Evolutionary conservation across 2,329 filamentous ascomycete species (phyloP).

Genomic region (Phoma sp.): DNA sequence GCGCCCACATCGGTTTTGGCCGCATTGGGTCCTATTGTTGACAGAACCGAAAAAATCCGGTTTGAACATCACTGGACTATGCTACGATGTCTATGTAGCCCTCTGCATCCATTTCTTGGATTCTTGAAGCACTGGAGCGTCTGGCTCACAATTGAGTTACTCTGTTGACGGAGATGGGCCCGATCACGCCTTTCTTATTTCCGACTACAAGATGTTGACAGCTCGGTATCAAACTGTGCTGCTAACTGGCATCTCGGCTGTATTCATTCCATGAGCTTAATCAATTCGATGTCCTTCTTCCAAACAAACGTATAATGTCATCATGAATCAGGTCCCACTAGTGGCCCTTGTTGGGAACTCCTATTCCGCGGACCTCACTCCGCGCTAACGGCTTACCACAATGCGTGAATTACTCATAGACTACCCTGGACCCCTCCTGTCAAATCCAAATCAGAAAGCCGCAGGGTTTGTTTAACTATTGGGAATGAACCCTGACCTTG

Average conservation of each 20-base stretch:
- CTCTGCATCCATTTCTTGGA: not conserved
- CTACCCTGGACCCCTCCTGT: slow-evolving; percentile 2
- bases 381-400: not conserved
- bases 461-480: not conserved
- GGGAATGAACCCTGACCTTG: not conserved
- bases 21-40: too few relatives aligned
- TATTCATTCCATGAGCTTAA: too few relatives aligned
- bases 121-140: not conserved
- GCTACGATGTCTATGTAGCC: too few relatives aligned
- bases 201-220: not conserved
- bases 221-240: not conserved
- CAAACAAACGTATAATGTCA: not conserved
- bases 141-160: not conserved
- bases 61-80: too few relatives aligned
- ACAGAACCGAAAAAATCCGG: too few relatives aligned
- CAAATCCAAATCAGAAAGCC: not conserved
- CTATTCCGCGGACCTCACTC: slow-evolving; percentile 2
- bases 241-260: too few relatives aligned
- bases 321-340: slow-evolving; percentile 7
- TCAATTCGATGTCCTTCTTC: not conserved
- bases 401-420: slow-evolving; percentile 9
- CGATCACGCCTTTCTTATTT: not conserved
- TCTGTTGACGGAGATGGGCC: not conserved
- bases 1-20: too few relatives aligned
- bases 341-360: not conserved